Evolutionary conservation across 164 flowering plant genomes (phyloP), one percentile per base, ranked within the genome.

Genomic region (Paratinospora sagittata): DNA sequence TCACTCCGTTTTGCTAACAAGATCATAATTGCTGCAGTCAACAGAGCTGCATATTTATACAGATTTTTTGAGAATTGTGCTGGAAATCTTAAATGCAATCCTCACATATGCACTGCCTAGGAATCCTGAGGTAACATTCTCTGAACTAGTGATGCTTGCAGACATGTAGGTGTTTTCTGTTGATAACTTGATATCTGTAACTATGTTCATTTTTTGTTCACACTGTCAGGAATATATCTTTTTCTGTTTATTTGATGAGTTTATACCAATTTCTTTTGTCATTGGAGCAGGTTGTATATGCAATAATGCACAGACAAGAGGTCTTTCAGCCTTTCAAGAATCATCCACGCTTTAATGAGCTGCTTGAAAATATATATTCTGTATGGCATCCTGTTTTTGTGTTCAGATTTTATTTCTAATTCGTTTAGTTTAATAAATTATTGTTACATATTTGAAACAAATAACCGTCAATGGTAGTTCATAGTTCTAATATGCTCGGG

Each of bases 281-380:
- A 26, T 49, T 74, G 61, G 62, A 49, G 73, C 85, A 95, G 98
- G 95, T 92, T 78, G 89, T 95, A 36, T 95, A 95, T 81, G 98
- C 98, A 45, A 83, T 95, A 76, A 84, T 95, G 96, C 98, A 95
- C 81, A 74, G 94, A 73, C 93, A 95, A 80, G 98, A 95, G 76
- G 91, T 95, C 60, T 92, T 95, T 79, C 84, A 82, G 76, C 97
- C 99, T 63, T 95, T 89, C 88, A 90, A 81, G 85, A 85, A 77
- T 82, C 99, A 92, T 80, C 97, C 99, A 49, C 93, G 93, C 30
- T 95, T 95, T 72, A 85, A 83, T 71, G 97, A 95, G 81, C 85
- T 92, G 74, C 83, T 95, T 72, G 99, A 95, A 69, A 95, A 95
- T 81, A 90, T 95, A 24, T 95, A 84, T 68, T 88, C 84, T 12